A percentile compares a stretch with the other conserved stretches of the same genome.
phyloP scores from a whole-genome alignment of 1,284 basidiomycete genomes.

The Serendipita sp. region DNA sequence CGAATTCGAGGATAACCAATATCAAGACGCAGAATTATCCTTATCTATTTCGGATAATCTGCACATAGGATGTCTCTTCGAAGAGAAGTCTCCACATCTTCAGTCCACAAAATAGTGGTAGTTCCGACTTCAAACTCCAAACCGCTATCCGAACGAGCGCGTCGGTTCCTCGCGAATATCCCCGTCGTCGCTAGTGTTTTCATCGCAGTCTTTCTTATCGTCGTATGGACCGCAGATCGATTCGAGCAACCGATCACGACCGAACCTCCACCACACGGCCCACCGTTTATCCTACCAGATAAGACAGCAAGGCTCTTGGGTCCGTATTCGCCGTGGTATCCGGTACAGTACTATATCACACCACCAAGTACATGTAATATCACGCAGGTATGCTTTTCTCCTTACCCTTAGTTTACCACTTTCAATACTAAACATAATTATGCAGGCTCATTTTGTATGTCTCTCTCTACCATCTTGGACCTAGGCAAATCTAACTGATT shows the following conservation, averaged over 20 bases:
- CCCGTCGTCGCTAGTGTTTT: neutral
- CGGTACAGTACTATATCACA: conserved; percentile 31
- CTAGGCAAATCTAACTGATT: conserved; percentile 8
- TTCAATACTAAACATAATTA: neutral
- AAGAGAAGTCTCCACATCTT: neutral
- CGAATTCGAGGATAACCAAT: too few species aligned
- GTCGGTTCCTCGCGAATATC: neutral
- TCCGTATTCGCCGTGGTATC: conserved; percentile 44
- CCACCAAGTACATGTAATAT: conserved; percentile 38
- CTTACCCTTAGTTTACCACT: conserved; percentile 7
- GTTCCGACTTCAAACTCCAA: neutral
- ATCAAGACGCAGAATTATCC: too few species aligned
- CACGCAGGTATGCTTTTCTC: conserved; percentile 31
- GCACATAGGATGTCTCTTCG: neutral
- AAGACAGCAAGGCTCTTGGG: conserved; percentile 29
- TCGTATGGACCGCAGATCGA: neutral
- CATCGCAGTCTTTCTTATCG: conserved; percentile 1
- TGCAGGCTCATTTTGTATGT: conserved; percentile 49
- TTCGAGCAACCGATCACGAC: neutral
- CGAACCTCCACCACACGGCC: neutral
- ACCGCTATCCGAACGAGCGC: neutral
- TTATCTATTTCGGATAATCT: neutral
- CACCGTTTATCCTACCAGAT: conserved; percentile 7
- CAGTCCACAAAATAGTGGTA: neutral
- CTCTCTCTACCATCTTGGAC: neutral